Evolutionary conservation across 208 protist species (phyloP).

Genomic region (Crithidia mellificae): DNA sequence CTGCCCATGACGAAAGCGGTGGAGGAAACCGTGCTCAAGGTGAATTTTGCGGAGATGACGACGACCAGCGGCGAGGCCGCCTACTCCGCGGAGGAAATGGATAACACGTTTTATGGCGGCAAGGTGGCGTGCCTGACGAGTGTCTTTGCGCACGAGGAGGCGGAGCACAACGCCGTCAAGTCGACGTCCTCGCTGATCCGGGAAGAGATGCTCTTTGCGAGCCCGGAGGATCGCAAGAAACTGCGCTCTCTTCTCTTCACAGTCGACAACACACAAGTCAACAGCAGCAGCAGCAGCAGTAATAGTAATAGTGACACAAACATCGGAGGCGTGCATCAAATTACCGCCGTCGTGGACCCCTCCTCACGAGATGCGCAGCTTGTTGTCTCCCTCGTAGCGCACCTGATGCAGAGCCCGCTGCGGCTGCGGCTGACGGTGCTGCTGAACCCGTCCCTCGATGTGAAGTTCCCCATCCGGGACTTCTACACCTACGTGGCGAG

Average conservation of each 20-base stretch:
- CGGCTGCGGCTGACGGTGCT: conserved; percentile 59
- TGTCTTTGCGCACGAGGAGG: conserved; percentile 7
- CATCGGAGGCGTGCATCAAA: conserved; percentile 25
- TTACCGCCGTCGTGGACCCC: conserved; percentile 91
- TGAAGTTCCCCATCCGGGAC: conserved; percentile 84
- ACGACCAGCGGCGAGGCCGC: conserved; percentile 4
- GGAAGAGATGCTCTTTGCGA: conserved; percentile 13
- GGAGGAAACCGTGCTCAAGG: conserved; percentile 27
- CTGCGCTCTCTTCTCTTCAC: conserved; percentile 16
- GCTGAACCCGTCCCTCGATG: conserved; percentile 63
- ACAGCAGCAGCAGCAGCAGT: neutral
- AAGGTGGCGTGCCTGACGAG: conserved; percentile 45
- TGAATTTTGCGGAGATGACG: conserved; percentile 43
- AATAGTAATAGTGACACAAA: neutral
- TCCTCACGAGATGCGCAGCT: conserved; percentile 82
- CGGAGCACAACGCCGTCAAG: neutral
- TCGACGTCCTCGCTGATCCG: neutral
- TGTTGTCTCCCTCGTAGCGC: conserved; percentile 79
- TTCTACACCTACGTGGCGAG: conserved; percentile 91
- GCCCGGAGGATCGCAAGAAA: conserved; percentile 9
- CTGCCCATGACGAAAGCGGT: conserved; percentile 29
- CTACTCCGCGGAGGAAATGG: conserved; percentile 33
- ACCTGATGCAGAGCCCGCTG: conserved; percentile 47
- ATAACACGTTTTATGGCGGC: conserved; percentile 43
- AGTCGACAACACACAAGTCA: conserved; percentile 14